Percentiles rank a stretch among this genome's conserved stretches.
These are phyloP conservation scores for Russula emetica DNA, from an alignment of 768 basidiomycete genomes.

Conservation along the genomic window DNA sequence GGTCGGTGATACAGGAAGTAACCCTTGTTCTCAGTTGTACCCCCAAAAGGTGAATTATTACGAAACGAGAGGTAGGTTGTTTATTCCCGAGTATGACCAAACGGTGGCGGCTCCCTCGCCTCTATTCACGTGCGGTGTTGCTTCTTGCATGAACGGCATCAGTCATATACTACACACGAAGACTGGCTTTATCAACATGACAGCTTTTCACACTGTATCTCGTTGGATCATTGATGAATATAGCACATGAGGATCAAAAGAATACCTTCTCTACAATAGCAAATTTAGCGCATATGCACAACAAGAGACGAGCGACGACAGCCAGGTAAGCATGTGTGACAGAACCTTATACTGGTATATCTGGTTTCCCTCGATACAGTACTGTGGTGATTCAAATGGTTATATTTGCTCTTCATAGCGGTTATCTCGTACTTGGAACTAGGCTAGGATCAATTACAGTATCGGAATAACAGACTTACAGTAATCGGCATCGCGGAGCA, in stretches of 20 bases:
- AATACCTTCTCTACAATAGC: slow-evolving; percentile 10
- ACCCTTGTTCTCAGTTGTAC: not conserved
- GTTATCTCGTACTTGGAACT: not conserved
- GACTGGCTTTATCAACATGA: slow-evolving; percentile 77
- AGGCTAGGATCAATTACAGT: too few species aligned
- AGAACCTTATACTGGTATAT: not conserved
- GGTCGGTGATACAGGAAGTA: not conserved
- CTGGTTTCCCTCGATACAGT: not conserved
- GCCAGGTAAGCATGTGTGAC: not conserved
- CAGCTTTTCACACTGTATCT: slow-evolving; percentile 76
- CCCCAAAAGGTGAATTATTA: too few species aligned
- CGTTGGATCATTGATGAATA: slow-evolving; percentile 65
- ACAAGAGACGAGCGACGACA: not conserved
- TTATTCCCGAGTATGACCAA: too few species aligned
- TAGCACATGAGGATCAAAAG: slow-evolving; percentile 45
- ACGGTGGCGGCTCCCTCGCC: too few species aligned
- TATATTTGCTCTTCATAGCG: not conserved
- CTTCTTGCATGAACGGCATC: too few species aligned
- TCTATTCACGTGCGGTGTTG: too few species aligned
- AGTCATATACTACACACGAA: slow-evolving; percentile 43
- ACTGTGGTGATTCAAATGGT: not conserved
- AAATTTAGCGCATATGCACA: slow-evolving; percentile 46
- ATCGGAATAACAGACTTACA: not conserved
- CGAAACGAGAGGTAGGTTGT: too few species aligned
- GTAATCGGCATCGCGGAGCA: not conserved